Percentiles rank a stretch among this genome's conserved stretches.
These are phyloP conservation scores for Eucalyptus polybractea DNA, from an alignment of 345 rosid genomes.

Conservation along the genomic window DNA sequence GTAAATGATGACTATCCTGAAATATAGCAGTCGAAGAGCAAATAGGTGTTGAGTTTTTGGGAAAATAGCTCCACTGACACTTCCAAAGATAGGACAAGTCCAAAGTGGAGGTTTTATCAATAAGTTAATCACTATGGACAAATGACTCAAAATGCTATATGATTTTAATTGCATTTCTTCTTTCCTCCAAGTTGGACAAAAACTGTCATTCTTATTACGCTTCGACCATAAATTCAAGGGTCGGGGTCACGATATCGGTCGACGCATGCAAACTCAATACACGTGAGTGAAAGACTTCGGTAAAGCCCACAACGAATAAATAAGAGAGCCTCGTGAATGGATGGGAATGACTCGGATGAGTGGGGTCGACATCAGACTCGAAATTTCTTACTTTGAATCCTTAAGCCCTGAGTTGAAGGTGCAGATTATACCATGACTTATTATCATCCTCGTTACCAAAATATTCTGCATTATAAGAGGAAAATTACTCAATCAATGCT, in stretches of 20 bases:
- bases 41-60: not conserved
- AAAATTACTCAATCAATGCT: not conserved
- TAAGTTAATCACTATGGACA: not conserved
- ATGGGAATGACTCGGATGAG: not conserved
- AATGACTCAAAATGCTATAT: not conserved
- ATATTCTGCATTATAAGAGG: too few species aligned
- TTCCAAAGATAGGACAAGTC: not conserved
- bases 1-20: not conserved
- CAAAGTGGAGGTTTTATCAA: not conserved
- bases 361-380: too few species aligned
- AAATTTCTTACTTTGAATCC: not conserved
- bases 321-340: not conserved
- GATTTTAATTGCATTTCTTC: not conserved
- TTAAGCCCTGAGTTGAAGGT: not conserved
- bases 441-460: not conserved
- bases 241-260: rapidly evolving
- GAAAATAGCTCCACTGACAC: not conserved
- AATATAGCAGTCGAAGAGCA: not conserved
- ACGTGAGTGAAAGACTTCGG: not conserved
- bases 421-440: not conserved
- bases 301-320: not conserved
- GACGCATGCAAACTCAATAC: not conserved
- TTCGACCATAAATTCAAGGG: not conserved
- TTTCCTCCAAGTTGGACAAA: not conserved
- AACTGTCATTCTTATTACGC: not conserved